A percentile compares a stretch with the other conserved stretches of the same genome.
Evolutionary conservation across 2,329 filamentous ascomycete species (phyloP).

Genomic region (Pseudogymnoascus sp.): DNA sequence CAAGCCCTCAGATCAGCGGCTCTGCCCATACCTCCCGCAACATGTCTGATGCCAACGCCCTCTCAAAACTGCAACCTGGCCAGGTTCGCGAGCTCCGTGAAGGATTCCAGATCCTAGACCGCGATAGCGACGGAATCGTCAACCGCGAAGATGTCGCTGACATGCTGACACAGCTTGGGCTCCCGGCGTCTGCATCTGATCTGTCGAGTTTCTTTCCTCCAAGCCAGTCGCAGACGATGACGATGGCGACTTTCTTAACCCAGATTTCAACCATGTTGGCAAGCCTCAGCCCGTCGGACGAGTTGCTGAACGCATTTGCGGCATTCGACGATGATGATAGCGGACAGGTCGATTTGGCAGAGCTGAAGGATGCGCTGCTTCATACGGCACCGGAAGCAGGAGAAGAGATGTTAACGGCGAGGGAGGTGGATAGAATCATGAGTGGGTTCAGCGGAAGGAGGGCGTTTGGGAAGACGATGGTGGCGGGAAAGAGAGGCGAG

Average conservation of each 20-base stretch:
- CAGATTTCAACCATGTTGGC: constrained; percentile 69
- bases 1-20: constrained; percentile 26
- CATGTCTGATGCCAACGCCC: constrained; percentile 39
- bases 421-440: constrained; percentile 82
- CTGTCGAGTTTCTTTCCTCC: constrained; percentile 79
- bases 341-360: constrained; percentile 78
- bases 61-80: constrained; percentile 69
- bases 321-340: constrained; percentile 96
- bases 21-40: constrained; percentile 24
- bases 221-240: constrained; percentile 63
- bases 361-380: constrained; percentile 76
- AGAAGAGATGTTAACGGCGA: constrained; percentile 55
- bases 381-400: constrained; percentile 75
- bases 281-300: constrained; percentile 67
- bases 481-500: constrained; percentile 60
- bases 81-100: constrained; percentile 86
- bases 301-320: constrained; percentile 83
- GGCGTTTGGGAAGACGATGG: constrained; percentile 63
- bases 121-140: constrained; percentile 78
- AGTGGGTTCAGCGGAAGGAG: constrained; percentile 77
- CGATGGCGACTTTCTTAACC: constrained; percentile 80
- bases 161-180: constrained; percentile 78
- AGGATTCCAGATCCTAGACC: constrained; percentile 87
- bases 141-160: constrained; percentile 77
- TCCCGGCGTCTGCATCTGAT: constrained; percentile 64